Evolutionary conservation across 2,329 filamentous ascomycete genomes (phyloP), one percentile per base, ranked within the genome.

Genomic region (Thermoascus crustaceus): DNA sequence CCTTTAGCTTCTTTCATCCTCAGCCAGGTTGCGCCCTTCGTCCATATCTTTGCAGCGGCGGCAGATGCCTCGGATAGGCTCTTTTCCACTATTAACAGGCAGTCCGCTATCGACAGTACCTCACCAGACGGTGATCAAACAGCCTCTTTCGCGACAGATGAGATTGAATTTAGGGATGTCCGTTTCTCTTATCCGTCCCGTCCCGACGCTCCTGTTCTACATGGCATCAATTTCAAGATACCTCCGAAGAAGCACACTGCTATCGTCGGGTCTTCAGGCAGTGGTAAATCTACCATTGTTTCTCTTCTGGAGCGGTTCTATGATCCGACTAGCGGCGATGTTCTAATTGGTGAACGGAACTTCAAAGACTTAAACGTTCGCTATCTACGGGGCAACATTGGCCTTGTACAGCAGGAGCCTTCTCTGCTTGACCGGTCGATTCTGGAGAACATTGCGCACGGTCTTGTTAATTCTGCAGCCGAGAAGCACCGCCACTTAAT

Each of bases 391-490:
- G 51, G 60, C 2, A 51, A 52, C 16, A 58, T 60, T 21, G 53
- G 58, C 18, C 51, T 61, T 4, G 71, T 74, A 2, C 68, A 70
- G 29, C 71, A 74, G 44, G 69, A 74, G 32, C 68, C 71, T 1
- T 64, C 63, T 6, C 55, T 75, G 7, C 54, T 74, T 3, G 63
- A 72, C 36, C 60, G 69, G 3, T 72, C 70, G 0, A 67, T 75
- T 5, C 44, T 73, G 7, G 70, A 74, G 34, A 74, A 74, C 35
- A 71, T 75, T 33, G 70, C 70, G 1, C 61, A 67, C 23, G 71
- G 71, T 2, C 54, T 73, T 4, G 60, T 68, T n/a, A 51, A 50
- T 18, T 63, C 59, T 5, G 42, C 49, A 2, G 34, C 40, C 7
- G 44, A 51, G 11, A 37, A 34, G 6, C 55, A 61, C 30, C 26